Evolutionary conservation across 768 basidiomycete genomes (phyloP), one percentile per base, ranked within the genome.

Genomic region (Lentinula raphanica): DNA sequence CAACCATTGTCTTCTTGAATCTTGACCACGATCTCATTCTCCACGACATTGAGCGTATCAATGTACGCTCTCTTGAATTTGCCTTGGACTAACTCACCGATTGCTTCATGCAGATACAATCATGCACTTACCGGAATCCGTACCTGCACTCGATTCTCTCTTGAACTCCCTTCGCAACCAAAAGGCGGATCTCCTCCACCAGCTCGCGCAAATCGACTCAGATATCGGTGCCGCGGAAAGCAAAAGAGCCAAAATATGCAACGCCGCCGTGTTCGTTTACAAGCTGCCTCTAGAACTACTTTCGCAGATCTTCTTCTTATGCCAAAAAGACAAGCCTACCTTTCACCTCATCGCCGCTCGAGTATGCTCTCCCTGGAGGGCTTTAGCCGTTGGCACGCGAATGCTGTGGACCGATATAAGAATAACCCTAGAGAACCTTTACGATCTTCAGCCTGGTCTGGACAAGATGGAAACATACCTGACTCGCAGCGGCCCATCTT

Each of bases 341-440:
- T 75, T 75, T 45, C 72, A 74, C 51, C 66, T 82, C 7, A 59
- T 69, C 1, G 72, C 73, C 13, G 78, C 80, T 0, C 78, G 77
- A 49, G 78, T 82, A 2, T 82, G 75, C 5, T 66, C 67, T 32
- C 67, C 66, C 38, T 83, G 80, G 79, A 72, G 80, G n/a, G 62
- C 68, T 12, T 58, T 78, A 11, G 72, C 74, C 9, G 61, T 78
- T 32, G 65, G 66, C 13, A 78, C 73, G 0, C 75, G 78, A 3
- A 64, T 76, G 3, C 65, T 82, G 1, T 83, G 82, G 82, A 74
- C 70, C 38, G 67, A 63, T 28, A 72, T 81, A 57, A 58, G 69
- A 28, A 61, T 77, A 55, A 64, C 58, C 25, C 60, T 77, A 21
- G 64, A 68, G 13, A 59, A 64, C n/a, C 59, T 53, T 31, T 64